Percentiles rank a stretch among this genome's conserved stretches.
phyloP scores from a whole-genome alignment of 257 asterid species.

The Solanum dulcamara region DNA sequence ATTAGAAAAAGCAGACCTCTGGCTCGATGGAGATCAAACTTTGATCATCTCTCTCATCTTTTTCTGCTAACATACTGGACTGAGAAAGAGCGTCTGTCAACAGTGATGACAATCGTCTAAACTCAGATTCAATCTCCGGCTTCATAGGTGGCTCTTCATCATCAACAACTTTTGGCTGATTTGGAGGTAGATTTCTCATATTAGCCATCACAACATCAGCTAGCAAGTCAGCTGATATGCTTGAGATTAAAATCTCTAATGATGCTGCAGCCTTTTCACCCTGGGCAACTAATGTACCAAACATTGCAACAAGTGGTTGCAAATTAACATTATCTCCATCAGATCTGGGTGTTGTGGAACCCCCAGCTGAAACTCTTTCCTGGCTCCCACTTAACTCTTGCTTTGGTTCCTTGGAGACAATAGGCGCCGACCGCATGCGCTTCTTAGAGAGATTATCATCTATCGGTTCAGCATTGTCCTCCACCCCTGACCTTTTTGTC shows the following conservation, averaged over 20 bases:
- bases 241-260: conserved; percentile 84
- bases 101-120: conserved; percentile 52
- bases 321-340: conserved; percentile 72
- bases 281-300: conserved; percentile 85
- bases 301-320: conserved; percentile 96
- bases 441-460: conserved; percentile 55
- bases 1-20: conserved; percentile 37
- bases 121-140: conserved; percentile 36
- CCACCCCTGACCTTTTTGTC: conserved; percentile 56
- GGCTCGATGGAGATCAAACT: conserved; percentile 24
- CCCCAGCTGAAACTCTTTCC: conserved; percentile 28
- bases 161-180: conserved; percentile 38
- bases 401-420: conserved; percentile 30
- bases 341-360: conserved; percentile 23
- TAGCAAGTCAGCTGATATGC: conserved; percentile 91
- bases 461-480: conserved; percentile 21
- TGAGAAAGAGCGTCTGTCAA: conserved; percentile 42
- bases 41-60: conserved; percentile 27
- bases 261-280: conserved; percentile 82
- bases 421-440: conserved; percentile 48
- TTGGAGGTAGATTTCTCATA: conserved; percentile 62
- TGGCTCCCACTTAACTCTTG: conserved; percentile 31
- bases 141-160: conserved; percentile 33
- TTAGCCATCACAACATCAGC: conserved; percentile 94
- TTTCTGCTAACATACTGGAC: conserved; percentile 24